Evolutionary conservation across 2,329 filamentous ascomycete genomes (phyloP).

Genomic region (Setomelanomma holmii): DNA sequence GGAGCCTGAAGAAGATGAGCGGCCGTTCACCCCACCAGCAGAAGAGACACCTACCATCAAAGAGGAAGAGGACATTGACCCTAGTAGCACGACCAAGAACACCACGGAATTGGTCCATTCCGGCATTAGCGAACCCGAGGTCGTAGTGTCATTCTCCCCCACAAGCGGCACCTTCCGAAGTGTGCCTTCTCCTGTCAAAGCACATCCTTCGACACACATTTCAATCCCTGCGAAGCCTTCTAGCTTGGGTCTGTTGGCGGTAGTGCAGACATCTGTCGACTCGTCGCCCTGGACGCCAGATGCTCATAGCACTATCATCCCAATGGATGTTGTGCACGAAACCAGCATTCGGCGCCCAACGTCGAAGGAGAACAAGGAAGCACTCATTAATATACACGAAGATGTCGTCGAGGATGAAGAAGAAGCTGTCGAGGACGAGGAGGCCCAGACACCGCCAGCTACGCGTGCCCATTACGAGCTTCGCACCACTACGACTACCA

Average conservation of each 20-base stretch:
- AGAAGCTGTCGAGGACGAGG: slow-evolving; percentile 35
- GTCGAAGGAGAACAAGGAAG: slow-evolving; percentile 21
- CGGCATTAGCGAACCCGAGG: slow-evolving; percentile 22
- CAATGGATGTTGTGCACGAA: slow-evolving; percentile 11
- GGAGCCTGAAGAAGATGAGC: slow-evolving; percentile 24
- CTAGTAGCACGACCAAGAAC: slow-evolving; percentile 1
- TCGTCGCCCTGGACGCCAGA: slow-evolving; percentile 35
- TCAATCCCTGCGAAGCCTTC: slow-evolving; percentile 24
- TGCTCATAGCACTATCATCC: slow-evolving; percentile 25
- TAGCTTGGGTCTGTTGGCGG: slow-evolving; percentile 14
- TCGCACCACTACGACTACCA: slow-evolving; percentile 56
- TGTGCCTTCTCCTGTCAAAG: slow-evolving; percentile 40
- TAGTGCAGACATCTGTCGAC: slow-evolving; percentile 23
- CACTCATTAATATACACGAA: slow-evolving; percentile 39
- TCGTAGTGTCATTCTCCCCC: slow-evolving; percentile 44
- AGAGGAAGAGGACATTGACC: background rate
- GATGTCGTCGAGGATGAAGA: slow-evolving; percentile 38
- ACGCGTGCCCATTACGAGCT: slow-evolving; percentile 48
- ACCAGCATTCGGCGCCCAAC: slow-evolving; percentile 1
- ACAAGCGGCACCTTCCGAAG: slow-evolving; percentile 48
- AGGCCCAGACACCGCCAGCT: slow-evolving; percentile 32
- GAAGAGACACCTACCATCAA: slow-evolving; percentile 11
- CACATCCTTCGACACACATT: slow-evolving; percentile 10
- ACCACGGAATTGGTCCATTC: slow-evolving; percentile 13
- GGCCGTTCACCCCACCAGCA: slow-evolving; percentile 29